These are phyloP conservation scores for Vaccinium darrowii DNA, from an alignment of 148 eudicot species.

Conservation along the genomic window DNA sequence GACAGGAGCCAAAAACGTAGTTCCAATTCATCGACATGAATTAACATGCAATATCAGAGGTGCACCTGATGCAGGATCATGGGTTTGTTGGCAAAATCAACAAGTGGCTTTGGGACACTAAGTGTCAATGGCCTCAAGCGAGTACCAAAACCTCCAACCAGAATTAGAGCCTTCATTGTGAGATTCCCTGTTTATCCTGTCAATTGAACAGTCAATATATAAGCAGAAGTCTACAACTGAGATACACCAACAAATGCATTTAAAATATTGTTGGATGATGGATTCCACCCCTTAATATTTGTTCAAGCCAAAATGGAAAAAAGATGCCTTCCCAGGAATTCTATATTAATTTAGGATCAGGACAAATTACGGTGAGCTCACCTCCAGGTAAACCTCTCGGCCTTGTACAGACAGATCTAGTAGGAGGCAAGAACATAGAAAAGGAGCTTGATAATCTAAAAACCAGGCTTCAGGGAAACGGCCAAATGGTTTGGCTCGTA, in stretches of 20 bases:
- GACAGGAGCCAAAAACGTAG: background rate
- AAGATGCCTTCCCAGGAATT: slow-evolving; percentile 16
- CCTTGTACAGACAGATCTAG: slow-evolving; percentile 3
- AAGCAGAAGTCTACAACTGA: background rate
- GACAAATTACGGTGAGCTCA: slow-evolving; percentile 13
- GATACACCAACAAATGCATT: background rate
- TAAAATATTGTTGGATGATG: slow-evolving; percentile 7
- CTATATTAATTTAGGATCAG: slow-evolving; percentile 6
- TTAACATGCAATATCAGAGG: background rate
- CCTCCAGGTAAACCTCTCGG: slow-evolving; percentile 10
- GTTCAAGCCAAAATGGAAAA: slow-evolving; percentile 11
- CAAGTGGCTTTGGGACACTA: slow-evolving; percentile 49
- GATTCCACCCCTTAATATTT: background rate
- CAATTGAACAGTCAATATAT: slow-evolving; percentile 19
- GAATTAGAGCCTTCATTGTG: slow-evolving; percentile 96
- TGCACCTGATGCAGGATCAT: slow-evolving; percentile 23
- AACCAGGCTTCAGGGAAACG: background rate
- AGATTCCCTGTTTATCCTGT: slow-evolving; percentile 19
- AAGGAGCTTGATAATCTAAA: background rate
- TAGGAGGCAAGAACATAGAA: background rate
- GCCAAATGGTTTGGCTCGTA: slow-evolving; percentile 19
- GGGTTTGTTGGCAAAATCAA: slow-evolving; percentile 25
- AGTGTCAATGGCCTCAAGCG: slow-evolving; percentile 95
- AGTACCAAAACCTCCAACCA: slow-evolving; percentile 98
- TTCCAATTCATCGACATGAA: background rate